Evolutionary conservation across 164 flowering plant species (phyloP).

Genomic region (Magnolia changhungtana): DNA sequence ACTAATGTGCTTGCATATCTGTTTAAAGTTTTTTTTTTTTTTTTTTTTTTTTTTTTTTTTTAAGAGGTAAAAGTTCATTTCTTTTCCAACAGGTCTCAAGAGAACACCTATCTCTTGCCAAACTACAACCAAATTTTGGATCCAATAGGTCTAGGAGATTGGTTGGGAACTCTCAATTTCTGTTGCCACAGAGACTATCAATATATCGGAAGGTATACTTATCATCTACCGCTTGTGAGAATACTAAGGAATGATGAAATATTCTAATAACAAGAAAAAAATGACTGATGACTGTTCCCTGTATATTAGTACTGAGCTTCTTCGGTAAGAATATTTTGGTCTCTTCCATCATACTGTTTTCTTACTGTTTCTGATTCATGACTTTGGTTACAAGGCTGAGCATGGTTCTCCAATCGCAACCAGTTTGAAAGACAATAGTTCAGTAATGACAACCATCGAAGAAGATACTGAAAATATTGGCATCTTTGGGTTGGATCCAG

Average conservation of each 20-base stretch:
- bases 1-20: not conserved
- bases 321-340: not conserved
- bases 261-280: not conserved
- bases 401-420: constrained; percentile 34
- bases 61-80: not conserved
- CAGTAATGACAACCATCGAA: constrained; percentile 34
- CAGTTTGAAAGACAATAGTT: constrained; percentile 38
- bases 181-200: constrained; percentile 15
- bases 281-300: not conserved
- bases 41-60: not conserved
- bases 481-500: constrained; percentile 56
- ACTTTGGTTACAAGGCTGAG: constrained; percentile 29
- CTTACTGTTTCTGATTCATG: constrained; percentile 5
- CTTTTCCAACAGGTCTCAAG: constrained; percentile 12
- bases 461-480: constrained; percentile 51
- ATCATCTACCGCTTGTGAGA: not conserved
- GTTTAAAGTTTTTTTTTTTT: not conserved
- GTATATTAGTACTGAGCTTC: not conserved
- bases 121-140: constrained; percentile 15
- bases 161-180: constrained; percentile 12
- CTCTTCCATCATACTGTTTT: not conserved
- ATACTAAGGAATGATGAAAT: not conserved
- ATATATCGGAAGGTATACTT: constrained; percentile 39
- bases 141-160: constrained; percentile 18
- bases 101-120: constrained; percentile 18